phyloP scores from a whole-genome alignment of 805 yeast genomes.

The Komagataella pastoris region DNA sequence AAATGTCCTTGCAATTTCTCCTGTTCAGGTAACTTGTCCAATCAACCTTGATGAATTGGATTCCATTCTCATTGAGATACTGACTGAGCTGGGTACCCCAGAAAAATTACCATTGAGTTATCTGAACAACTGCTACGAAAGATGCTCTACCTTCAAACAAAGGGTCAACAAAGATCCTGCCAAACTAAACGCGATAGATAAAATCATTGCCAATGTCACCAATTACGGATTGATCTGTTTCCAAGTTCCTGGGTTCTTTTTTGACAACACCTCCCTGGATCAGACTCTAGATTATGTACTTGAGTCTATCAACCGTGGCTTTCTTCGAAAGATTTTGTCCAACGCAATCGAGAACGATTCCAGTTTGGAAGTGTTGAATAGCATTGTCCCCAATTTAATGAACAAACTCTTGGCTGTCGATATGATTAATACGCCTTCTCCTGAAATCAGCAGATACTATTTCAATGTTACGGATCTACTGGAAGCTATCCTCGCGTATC shows the following conservation, averaged over 20 bases:
- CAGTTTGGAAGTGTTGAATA: constrained; percentile 42
- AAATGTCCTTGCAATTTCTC: neutral
- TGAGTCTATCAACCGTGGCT: constrained; percentile 21
- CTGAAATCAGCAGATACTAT: constrained; percentile 17
- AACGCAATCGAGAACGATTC: constrained; percentile 58
- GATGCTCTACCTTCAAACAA: constrained; percentile 27
- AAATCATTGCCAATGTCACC: constrained; percentile 32
- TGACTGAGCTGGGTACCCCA: constrained; percentile 38
- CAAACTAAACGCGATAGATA: constrained; percentile 29
- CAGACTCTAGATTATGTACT: constrained; percentile 13
- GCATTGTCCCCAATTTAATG: constrained; percentile 33
- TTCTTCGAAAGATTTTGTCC: constrained; percentile 40
- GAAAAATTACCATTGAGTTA: constrained; percentile 29
- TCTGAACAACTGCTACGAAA: constrained; percentile 29
- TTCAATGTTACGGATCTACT: constrained; percentile 38
- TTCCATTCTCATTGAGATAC: constrained; percentile 36
- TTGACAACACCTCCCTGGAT: constrained; percentile 22
- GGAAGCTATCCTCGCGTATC: constrained; percentile 45
- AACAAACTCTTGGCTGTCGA: constrained; percentile 22
- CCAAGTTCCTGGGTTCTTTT: constrained; percentile 54
- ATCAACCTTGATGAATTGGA: constrained; percentile 24
- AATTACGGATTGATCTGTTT: constrained; percentile 59
- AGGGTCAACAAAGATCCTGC: constrained; percentile 20
- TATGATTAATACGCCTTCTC: constrained; percentile 26
- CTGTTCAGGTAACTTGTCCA: neutral